Evolutionary conservation across 2,329 filamentous ascomycete genomes (phyloP).

Genomic region (Xylaria sp.): DNA sequence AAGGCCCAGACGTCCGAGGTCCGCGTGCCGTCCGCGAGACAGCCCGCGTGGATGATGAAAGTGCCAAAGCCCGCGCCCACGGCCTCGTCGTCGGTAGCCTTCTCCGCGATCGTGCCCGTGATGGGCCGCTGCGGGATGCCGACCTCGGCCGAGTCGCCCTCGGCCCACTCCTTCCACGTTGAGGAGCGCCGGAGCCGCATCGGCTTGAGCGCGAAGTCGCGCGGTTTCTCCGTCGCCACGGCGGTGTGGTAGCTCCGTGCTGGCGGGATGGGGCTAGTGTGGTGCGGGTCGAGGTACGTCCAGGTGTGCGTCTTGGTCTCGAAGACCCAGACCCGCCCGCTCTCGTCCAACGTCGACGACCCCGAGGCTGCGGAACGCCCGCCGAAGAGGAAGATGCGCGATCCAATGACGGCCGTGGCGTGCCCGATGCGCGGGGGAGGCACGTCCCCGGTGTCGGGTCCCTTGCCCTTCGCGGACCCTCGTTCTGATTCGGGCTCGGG

Average conservation of each 20-base stretch:
- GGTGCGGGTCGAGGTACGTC: constrained; percentile 65
- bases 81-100: constrained; percentile 65
- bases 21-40: constrained; percentile 65
- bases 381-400: constrained; percentile 80
- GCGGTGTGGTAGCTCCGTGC: constrained; percentile 75
- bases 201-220: constrained; percentile 50
- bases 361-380: constrained; percentile 69
- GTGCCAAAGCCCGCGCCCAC: constrained; percentile 68
- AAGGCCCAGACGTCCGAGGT: constrained; percentile 79
- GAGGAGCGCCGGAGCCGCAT: constrained; percentile 44
- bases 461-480: constrained; percentile 37
- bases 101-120: constrained; percentile 61
- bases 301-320: constrained; percentile 69
- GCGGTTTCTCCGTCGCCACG: constrained; percentile 62
- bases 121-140: constrained; percentile 66
- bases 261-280: constrained; percentile 58
- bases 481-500: neutral
- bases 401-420: constrained; percentile 70
- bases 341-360: constrained; percentile 73
- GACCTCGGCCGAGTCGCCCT: constrained; percentile 59
- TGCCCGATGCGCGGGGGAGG: constrained; percentile 75
- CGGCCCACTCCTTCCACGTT: constrained; percentile 62
- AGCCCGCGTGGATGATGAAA: constrained; percentile 79
- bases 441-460: constrained; percentile 49
- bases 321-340: constrained; percentile 77